Evolutionary conservation across 805 yeast genomes (phyloP), one percentile per base, ranked within the genome.

Genomic region (Hanseniaspora taiwanica): DNA sequence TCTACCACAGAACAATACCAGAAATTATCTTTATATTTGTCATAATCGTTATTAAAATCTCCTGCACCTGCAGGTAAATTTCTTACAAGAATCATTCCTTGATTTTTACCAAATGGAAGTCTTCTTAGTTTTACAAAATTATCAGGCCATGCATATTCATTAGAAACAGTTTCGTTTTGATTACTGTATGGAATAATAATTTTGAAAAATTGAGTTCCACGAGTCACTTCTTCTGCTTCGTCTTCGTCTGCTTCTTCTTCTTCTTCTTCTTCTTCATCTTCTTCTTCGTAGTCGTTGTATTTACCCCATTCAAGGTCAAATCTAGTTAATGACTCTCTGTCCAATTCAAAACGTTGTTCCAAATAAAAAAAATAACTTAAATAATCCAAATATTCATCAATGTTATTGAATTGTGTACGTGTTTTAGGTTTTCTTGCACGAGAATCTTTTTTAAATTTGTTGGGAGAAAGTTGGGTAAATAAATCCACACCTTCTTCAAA

Each of bases 1-100:
- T 71, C 70, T 16, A 70, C 71, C 9, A 76, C 68, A 48, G 60
- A 67, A 21, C 80, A 74, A 46, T 71, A 76, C 84, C 85, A 78
- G 23, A 75, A 63, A 21, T 67, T 66, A 9, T 66, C 65, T 43
- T 69, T 68, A 46, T 72, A 72, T 33, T 63, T 60, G 2, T 63
- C 54, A n/a, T 66, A 49, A 6, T 33, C 21, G 14, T 33, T 19
- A 5, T 18, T 12, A 19, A 19, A 19, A 8, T 33, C 14, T 8
- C 17, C 19, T 9, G 13, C 19, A 18, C 12, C 23, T 10, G 17
- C 36, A 18, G n/a, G 23, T 23, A 20, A 29, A 8, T 29, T 29
- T 16, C 33, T 12, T 10, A 14, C 12, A 27, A 80, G 59, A 47
- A 76, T 70, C 34, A 80, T 60, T 1, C 79, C 66, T 50, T 78